Conservation (phyloP, 2,329 filamentous ascomycete species). For the Purpureocillium takamizusanense region DNA sequence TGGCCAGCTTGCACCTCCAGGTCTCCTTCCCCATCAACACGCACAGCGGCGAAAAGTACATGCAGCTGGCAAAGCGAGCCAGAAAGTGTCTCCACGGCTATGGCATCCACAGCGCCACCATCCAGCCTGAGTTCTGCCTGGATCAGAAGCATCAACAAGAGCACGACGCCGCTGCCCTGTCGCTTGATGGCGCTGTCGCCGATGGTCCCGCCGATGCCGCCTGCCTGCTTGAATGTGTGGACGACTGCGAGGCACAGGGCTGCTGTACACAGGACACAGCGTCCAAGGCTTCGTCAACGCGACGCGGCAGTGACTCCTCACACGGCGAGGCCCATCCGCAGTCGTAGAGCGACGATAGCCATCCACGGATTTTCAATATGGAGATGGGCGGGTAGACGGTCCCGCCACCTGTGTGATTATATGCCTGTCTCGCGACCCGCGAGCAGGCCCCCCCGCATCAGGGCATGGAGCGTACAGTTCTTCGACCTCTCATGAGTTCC, state of each 20-base stretch:
- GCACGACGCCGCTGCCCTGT: slow-evolving; percentile 23
- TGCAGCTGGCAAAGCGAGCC: slow-evolving; percentile 77
- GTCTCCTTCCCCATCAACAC: slow-evolving; percentile 84
- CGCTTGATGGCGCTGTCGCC: slow-evolving; percentile 26
- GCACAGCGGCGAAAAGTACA: slow-evolving; percentile 71
- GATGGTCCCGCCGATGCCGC: slow-evolving; percentile 8
- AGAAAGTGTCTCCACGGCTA: slow-evolving; percentile 87
- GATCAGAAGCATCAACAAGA: slow-evolving; percentile 35
- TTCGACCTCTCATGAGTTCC: background rate
- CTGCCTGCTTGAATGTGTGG: slow-evolving; percentile 40
- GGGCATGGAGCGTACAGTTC: background rate
- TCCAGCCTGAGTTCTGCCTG: slow-evolving; percentile 81
- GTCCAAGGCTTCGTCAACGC: slow-evolving; percentile 24
- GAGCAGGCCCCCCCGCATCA: too few relatives aligned
- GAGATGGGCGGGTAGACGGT: too few relatives aligned
- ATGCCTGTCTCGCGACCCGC: too few relatives aligned
- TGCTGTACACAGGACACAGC: slow-evolving; percentile 23
- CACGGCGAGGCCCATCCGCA: slow-evolving; percentile 11
- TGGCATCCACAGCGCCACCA: slow-evolving; percentile 93
- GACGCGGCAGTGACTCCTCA: slow-evolving; percentile 24
- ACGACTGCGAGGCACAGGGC: slow-evolving; percentile 25
- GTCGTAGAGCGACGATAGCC: background rate
- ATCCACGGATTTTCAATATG: too few relatives aligned
- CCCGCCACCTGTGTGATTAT: too few relatives aligned
- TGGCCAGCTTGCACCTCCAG: slow-evolving; percentile 89